Evolutionary conservation across 139 green algal genomes (phyloP).

Genomic region (Ettlia oleoabundans): DNA sequence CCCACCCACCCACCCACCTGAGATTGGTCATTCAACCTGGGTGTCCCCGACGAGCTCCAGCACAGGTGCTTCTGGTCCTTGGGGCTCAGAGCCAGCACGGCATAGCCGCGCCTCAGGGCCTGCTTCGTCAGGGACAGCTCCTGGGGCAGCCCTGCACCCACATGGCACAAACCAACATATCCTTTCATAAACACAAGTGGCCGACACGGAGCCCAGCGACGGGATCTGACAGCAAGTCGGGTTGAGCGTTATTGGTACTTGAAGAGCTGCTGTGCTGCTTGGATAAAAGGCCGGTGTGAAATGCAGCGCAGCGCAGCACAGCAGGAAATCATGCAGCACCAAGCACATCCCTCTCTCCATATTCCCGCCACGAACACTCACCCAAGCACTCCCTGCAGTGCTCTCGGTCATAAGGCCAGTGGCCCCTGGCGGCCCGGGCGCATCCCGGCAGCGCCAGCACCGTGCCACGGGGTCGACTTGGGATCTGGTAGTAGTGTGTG

Average conservation of each 20-base stretch:
- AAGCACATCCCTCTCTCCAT: background rate
- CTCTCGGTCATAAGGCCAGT: background rate
- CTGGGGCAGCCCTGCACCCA: background rate
- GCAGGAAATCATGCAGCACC: background rate
- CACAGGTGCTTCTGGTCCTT: background rate
- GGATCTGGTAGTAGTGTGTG: slow-evolving; percentile 2
- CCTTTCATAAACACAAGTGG: no score
- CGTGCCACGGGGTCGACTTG: background rate
- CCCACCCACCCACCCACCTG: background rate
- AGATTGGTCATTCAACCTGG: background rate
- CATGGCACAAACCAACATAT: background rate
- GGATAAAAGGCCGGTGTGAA: background rate
- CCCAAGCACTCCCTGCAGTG: slow-evolving; percentile 4
- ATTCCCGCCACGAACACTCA: background rate
- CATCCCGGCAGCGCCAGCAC: background rate
- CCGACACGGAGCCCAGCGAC: no score
- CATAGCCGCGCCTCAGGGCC: background rate
- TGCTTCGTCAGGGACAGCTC: slow-evolving; percentile 5
- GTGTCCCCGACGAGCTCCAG: background rate
- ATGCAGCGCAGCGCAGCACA: background rate
- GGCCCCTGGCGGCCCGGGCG: background rate
- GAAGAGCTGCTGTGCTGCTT: no score
- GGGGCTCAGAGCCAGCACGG: slow-evolving; percentile 4
- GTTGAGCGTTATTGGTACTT: no score
- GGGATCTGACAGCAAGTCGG: no score